Evolutionary conservation across 768 basidiomycete species (phyloP).

Genomic region (Bullera alba): DNA sequence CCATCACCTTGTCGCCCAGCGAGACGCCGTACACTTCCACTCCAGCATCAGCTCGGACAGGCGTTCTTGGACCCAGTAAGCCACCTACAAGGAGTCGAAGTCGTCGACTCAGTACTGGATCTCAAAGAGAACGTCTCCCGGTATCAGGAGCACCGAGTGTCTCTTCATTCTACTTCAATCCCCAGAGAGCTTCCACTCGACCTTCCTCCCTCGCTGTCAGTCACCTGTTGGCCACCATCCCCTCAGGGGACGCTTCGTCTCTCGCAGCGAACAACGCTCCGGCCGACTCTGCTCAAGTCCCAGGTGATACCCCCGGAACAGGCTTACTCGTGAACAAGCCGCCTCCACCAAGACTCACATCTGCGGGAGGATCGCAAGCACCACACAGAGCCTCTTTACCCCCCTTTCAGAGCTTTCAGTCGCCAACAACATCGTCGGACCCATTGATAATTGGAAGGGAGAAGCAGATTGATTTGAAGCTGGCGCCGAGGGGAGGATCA

Average conservation of each 20-base stretch:
- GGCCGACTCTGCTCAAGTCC: neutral
- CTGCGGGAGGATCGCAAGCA: too few relatives aligned
- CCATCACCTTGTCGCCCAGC: neutral
- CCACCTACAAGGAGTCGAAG: neutral
- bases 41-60: neutral
- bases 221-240: neutral
- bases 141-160: neutral
- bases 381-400: too few relatives aligned
- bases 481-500: too few relatives aligned
- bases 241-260: neutral
- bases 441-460: too few relatives aligned
- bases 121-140: neutral
- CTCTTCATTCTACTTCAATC: slow-evolving; percentile 2
- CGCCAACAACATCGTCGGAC: too few relatives aligned
- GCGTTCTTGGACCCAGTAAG: neutral
- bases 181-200: neutral
- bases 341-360: too few relatives aligned
- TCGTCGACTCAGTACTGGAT: neutral
- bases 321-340: neutral
- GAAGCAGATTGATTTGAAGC: too few relatives aligned
- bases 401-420: too few relatives aligned
- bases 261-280: neutral
- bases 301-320: neutral
- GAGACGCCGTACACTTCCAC: neutral
- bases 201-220: neutral